Conservation (phyloP, 345 rosid species). For the Pseudoturritis turrita region DNA sequence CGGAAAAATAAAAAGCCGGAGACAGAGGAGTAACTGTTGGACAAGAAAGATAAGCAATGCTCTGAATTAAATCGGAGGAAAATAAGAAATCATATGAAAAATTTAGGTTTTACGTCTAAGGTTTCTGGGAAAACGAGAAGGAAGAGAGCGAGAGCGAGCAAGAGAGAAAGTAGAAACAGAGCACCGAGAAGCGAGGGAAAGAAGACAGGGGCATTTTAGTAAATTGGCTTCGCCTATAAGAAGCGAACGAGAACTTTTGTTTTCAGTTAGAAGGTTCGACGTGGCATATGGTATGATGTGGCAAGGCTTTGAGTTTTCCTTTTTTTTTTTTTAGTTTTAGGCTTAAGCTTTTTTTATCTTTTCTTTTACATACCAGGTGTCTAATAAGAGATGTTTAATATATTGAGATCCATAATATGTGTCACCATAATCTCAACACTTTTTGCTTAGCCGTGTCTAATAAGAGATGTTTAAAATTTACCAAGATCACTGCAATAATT, state of each 20-base stretch:
- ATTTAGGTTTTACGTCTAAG: not conserved
- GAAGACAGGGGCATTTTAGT: not conserved
- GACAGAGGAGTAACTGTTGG: conserved; percentile 6
- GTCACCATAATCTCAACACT: too few relatives aligned
- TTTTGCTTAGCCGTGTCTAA: too few relatives aligned
- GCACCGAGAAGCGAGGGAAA: not conserved
- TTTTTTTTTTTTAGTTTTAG: too few relatives aligned
- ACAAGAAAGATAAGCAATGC: too few relatives aligned
- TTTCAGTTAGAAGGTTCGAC: not conserved
- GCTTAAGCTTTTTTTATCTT: too few relatives aligned
- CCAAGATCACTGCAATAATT: too few relatives aligned
- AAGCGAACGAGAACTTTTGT: not conserved
- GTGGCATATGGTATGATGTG: not conserved
- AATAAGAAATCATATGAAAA: conserved; percentile 23
- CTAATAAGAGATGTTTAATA: too few relatives aligned
- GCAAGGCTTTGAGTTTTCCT: not conserved
- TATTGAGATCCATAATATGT: too few relatives aligned
- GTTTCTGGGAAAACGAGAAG: not conserved
- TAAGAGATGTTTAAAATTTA: too few relatives aligned
- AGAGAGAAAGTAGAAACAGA: not conserved
- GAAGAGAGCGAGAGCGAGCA: not conserved
- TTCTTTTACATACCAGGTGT: too few relatives aligned
- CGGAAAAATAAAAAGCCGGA: not conserved
- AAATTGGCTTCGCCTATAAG: not conserved
- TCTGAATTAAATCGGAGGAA: too few relatives aligned